phyloP scores from a whole-genome alignment of 1,284 basidiomycete genomes.

The Wallemia mellicola region DNA sequence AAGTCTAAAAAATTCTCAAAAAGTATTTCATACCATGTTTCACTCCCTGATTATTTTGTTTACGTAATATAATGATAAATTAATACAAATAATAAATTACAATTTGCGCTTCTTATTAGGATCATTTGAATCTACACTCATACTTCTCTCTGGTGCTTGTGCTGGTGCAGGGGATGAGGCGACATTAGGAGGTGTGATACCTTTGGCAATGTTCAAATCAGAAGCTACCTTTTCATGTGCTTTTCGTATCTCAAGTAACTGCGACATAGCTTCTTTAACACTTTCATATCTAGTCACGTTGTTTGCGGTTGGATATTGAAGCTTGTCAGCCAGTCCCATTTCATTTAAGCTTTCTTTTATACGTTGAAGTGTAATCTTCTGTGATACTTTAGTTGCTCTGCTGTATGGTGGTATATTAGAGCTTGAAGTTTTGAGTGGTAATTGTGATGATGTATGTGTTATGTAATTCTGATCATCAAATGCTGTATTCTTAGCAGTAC shows the following conservation, averaged over 20 bases:
- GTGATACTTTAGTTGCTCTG: conserved; percentile 8
- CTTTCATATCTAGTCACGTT: conserved; percentile 15
- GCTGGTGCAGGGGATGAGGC: neutral
- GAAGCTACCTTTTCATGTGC: conserved; percentile 11
- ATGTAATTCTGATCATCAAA: conserved; percentile 3
- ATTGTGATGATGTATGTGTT: conserved; percentile 9
- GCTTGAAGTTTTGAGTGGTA: conserved; percentile 9
- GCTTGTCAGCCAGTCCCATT: conserved; percentile 10
- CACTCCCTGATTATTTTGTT: too few relatives aligned
- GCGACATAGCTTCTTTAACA: conserved; percentile 12
- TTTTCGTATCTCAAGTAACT: conserved; percentile 12
- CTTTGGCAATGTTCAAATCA: conserved; percentile 5
- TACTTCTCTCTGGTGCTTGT: neutral
- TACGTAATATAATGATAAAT: too few relatives aligned
- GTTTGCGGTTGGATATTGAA: conserved; percentile 12
- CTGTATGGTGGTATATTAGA: conserved; percentile 12
- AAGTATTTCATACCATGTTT: too few relatives aligned
- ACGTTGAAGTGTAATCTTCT: conserved; percentile 5
- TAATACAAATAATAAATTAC: too few relatives aligned
- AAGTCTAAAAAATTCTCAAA: too few relatives aligned
- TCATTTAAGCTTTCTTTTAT: conserved; percentile 10
- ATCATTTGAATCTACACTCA: neutral
- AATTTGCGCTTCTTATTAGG: neutral
- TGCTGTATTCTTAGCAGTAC: neutral
- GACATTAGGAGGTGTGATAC: neutral